These are phyloP conservation scores for Suillus discolor DNA, from an alignment of 768 basidiomycete genomes.

Conservation along the genomic window DNA sequence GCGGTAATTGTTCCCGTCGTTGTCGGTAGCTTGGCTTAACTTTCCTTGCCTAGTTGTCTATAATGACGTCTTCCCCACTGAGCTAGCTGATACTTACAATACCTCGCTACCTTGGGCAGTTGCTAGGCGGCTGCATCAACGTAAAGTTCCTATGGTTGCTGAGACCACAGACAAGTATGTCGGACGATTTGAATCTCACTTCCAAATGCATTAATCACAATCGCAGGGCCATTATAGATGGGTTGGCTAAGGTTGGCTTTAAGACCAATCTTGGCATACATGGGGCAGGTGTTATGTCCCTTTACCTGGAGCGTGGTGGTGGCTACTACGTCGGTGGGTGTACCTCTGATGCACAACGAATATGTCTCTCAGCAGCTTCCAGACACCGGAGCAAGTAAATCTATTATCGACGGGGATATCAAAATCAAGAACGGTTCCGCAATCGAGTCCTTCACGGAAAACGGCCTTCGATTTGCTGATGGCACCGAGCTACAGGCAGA, in stretches of 20 bases:
- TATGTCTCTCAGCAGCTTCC: background rate
- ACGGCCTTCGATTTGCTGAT: conserved; percentile 31
- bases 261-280: conserved; percentile 38
- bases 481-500: conserved; percentile 35
- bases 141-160: conserved; percentile 16
- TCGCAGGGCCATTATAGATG: conserved; percentile 38
- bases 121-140: conserved; percentile 23
- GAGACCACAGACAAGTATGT: conserved; percentile 31
- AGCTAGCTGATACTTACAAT: conserved; percentile 25
- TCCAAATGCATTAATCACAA: background rate
- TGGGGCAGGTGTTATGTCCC: conserved; percentile 33
- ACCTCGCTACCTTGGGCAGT: conserved; percentile 20
- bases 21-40: background rate
- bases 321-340: conserved; percentile 44
- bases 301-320: conserved; percentile 34
- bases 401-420: conserved; percentile 50
- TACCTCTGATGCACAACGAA: background rate
- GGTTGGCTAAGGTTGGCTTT: conserved; percentile 41
- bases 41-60: conserved; percentile 15
- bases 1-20: conserved; percentile 9
- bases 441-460: conserved; percentile 33
- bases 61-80: conserved; percentile 24
- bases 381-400: conserved; percentile 43
- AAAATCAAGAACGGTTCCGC: conserved; percentile 49
- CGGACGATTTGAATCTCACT: background rate